Conservation (phyloP, 352 stramenopile species). For the Blastocystis sp. region DNA sequence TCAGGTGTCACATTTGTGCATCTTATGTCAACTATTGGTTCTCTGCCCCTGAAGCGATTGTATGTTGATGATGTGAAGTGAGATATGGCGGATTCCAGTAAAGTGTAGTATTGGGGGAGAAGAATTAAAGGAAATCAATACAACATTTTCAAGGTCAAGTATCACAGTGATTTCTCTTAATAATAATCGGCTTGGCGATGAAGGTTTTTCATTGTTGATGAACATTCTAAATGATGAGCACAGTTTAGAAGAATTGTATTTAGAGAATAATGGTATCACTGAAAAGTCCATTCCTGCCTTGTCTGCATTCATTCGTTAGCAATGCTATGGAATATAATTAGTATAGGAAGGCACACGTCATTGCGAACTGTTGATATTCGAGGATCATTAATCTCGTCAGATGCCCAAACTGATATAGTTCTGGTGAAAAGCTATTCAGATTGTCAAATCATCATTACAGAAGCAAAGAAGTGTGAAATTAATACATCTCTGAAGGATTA, state of each 20-base stretch:
- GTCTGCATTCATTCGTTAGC: not conserved
- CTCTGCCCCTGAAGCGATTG: not conserved
- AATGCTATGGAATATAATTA: too few species aligned
- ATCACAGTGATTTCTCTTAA: not conserved
- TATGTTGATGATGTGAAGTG: conserved; percentile 1
- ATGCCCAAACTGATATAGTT: not conserved
- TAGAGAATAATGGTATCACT: not conserved
- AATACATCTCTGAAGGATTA: not conserved
- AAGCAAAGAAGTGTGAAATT: too few species aligned
- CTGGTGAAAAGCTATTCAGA: not conserved
- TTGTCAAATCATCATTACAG: not conserved
- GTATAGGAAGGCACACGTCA: not conserved
- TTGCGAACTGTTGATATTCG: not conserved
- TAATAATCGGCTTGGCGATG: not conserved
- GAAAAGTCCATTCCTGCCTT: not conserved
- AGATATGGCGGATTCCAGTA: not conserved
- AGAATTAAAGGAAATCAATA: not conserved
- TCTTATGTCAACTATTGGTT: not conserved
- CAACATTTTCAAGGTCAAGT: not conserved
- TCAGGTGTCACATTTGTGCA: not conserved
- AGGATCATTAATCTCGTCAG: not conserved
- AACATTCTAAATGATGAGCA: not conserved
- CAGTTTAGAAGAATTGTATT: not conserved
- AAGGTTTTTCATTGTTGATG: not conserved
- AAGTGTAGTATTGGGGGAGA: not conserved